A percentile compares a stretch with the other conserved stretches of the same genome.
phyloP scores from a whole-genome alignment of 2,329 filamentous ascomycete species.

The Fusarium nelsonii region DNA sequence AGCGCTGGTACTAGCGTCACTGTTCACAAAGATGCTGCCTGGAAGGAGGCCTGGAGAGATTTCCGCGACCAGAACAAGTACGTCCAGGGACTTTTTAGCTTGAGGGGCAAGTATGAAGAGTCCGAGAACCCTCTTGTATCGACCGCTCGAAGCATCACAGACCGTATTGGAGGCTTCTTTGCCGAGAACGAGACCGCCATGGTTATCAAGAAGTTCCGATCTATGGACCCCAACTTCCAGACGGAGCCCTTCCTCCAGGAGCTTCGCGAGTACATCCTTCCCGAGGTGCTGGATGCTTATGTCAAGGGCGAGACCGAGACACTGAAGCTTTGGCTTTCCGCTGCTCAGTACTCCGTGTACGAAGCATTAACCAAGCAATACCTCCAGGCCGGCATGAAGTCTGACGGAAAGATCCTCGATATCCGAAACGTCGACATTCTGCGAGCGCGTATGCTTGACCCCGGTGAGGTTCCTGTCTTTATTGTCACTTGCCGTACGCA shows the following conservation, averaged over 20 bases:
- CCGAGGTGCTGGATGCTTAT: conserved; percentile 96
- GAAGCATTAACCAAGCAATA: conserved; percentile 98
- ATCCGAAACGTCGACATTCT: conserved; percentile 94
- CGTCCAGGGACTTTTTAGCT: conserved; percentile 87
- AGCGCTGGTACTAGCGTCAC: conserved; percentile 96
- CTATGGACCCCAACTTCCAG: conserved; percentile 95
- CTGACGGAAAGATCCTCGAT: conserved; percentile 93
- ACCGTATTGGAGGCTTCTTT: conserved; percentile 94
- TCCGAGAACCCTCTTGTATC: conserved; percentile 96
- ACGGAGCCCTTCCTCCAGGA: conserved; percentile 95
- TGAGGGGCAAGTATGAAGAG: conserved; percentile 91
- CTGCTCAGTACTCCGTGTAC: conserved; percentile 96
- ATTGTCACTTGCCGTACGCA: conserved; percentile 97
- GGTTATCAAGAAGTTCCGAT: conserved; percentile 97
- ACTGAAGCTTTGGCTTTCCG: conserved; percentile 93
- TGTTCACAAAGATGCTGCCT: conserved; percentile 94
- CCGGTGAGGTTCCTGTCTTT: conserved; percentile 92
- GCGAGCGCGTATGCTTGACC: conserved; percentile 82
- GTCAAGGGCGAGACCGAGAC: conserved; percentile 95
- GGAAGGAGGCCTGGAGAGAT: conserved; percentile 98
- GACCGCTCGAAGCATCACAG: conserved; percentile 93
- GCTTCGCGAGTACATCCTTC: conserved; percentile 96
- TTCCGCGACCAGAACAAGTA: conserved; percentile 92
- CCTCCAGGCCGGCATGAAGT: conserved; percentile 90
- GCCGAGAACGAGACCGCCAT: conserved; percentile 97